phyloP scores from a whole-genome alignment of 768 basidiomycete genomes.

The Symmetrospora coprosmae region DNA sequence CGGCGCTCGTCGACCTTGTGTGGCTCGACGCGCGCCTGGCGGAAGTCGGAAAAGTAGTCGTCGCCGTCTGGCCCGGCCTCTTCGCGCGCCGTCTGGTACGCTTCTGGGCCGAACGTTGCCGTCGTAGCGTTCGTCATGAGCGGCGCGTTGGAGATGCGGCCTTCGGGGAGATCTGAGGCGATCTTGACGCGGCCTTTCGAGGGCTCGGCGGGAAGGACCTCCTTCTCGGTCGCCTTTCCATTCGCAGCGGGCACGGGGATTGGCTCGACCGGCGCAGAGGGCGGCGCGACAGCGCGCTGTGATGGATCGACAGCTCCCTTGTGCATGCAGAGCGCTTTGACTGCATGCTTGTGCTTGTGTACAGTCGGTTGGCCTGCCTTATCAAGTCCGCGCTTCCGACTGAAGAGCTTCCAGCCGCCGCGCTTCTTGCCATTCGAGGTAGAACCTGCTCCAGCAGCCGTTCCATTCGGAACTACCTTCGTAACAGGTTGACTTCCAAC shows the following conservation, averaged over 20 bases:
- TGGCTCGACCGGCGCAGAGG: too few relatives aligned
- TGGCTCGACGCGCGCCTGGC: neutral
- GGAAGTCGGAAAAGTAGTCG: neutral
- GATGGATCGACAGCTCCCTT: conserved; percentile 15
- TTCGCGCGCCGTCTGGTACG: conserved; percentile 17
- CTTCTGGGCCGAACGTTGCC: conserved; percentile 17
- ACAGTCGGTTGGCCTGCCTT: conserved; percentile 11
- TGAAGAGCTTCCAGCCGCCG: conserved; percentile 8
- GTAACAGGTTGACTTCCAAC: too few relatives aligned
- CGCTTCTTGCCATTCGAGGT: neutral
- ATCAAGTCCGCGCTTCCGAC: conserved; percentile 1
- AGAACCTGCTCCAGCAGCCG: too few relatives aligned
- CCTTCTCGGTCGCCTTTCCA: too few relatives aligned
- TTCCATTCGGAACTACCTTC: too few relatives aligned
- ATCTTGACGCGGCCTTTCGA: neutral
- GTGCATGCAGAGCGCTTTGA: conserved; percentile 7
- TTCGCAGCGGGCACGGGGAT: neutral
- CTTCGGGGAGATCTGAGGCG: conserved; percentile 1
- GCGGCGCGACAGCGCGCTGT: too few relatives aligned
- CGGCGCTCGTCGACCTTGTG: neutral
- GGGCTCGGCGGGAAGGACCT: neutral
- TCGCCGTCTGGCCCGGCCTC: neutral
- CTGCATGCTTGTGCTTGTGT: conserved; percentile 13
- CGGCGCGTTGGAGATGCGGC: neutral
- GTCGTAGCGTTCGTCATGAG: conserved; percentile 13